Evolutionary conservation across 2,329 filamentous ascomycete species (phyloP), one percentile per base, ranked within the genome.

Genomic region (Hymenoscyphus scutula): DNA sequence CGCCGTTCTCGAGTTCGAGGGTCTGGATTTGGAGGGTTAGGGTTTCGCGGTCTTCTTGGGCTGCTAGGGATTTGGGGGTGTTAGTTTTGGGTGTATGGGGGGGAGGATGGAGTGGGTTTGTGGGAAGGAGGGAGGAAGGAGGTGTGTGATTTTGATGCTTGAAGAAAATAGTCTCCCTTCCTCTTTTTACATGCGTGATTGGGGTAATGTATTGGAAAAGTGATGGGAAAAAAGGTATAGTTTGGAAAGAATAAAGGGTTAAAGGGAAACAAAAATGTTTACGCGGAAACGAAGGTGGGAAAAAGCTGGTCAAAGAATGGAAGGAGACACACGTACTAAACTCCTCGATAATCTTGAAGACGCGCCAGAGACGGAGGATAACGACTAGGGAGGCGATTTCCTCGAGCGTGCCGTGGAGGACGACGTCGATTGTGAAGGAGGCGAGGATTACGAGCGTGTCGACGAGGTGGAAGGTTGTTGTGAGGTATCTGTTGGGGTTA

Each of bases 271-370:
- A n/a, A n/a, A 41, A 17, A n/a, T 17, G n/a, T n/a, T n/a, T n/a
- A n/a, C n/a, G n/a, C n/a, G n/a, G n/a, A n/a, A n/a, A n/a, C n/a
- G n/a, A n/a, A n/a, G n/a, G n/a, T n/a, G n/a, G n/a, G n/a, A n/a
- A n/a, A n/a, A n/a, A n/a, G n/a, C n/a, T n/a, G n/a, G n/a, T n/a
- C n/a, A n/a, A n/a, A n/a, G n/a, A n/a, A n/a, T n/a, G n/a, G n/a
- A n/a, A n/a, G n/a, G n/a, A n/a, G 37, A 17, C 5, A 23, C 7
- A 48, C 41, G 3, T 13, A 48, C 82, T 83, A 64, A 89, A 78
- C 74, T 90, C 88, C 70, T 90, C 86, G 6, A 89, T 83, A 58
- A 90, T 88, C 77, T 90, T 89, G 72, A 89, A 84, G 53, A 90
- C 81, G 17, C 88, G 81, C 84, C 87, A 89, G 3, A 90, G 77